Percentiles rank a stretch among this genome's conserved stretches.
Evolutionary conservation across 164 flowering plant genomes (phyloP).

Genomic region (Santalum album): DNA sequence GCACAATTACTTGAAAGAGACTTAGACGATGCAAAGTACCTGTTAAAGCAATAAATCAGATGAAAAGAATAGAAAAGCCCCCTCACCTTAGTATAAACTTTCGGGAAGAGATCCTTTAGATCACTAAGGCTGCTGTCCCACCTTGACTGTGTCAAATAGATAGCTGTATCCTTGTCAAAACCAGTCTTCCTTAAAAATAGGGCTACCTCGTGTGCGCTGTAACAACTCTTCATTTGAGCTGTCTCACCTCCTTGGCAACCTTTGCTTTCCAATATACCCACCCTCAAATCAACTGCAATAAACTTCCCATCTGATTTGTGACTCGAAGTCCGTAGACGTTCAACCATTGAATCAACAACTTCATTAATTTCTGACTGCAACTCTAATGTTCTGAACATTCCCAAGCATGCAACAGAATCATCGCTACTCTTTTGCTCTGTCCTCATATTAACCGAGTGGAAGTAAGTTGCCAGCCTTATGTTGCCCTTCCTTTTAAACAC

Average conservation of each 20-base stretch:
- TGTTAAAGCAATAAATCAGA: not conserved
- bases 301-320: slow-evolving; percentile 63
- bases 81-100: slow-evolving; percentile 76
- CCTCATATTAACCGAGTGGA: slow-evolving; percentile 81
- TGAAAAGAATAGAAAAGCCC: not conserved
- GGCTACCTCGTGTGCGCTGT: slow-evolving; percentile 57
- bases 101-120: slow-evolving; percentile 75
- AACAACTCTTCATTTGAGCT: slow-evolving; percentile 53
- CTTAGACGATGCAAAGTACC: no score
- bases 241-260: slow-evolving; percentile 50
- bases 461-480: slow-evolving; percentile 68
- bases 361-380: slow-evolving; percentile 66
- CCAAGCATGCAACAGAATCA: slow-evolving; percentile 68
- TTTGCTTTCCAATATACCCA: slow-evolving; percentile 63
- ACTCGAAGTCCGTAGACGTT: slow-evolving; percentile 60
- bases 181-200: slow-evolving; percentile 63
- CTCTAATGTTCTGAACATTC: slow-evolving; percentile 69
- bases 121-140: slow-evolving; percentile 73
- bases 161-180: slow-evolving; percentile 55
- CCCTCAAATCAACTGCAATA: slow-evolving; percentile 79
- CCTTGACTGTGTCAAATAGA: slow-evolving; percentile 70
- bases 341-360: slow-evolving; percentile 76
- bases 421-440: slow-evolving; percentile 22
- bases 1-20: no score
- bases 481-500: slow-evolving; percentile 46